Conservation (phyloP, 371 early-diverging fungal genomes). For the Haplosporangium sp. region DNA sequence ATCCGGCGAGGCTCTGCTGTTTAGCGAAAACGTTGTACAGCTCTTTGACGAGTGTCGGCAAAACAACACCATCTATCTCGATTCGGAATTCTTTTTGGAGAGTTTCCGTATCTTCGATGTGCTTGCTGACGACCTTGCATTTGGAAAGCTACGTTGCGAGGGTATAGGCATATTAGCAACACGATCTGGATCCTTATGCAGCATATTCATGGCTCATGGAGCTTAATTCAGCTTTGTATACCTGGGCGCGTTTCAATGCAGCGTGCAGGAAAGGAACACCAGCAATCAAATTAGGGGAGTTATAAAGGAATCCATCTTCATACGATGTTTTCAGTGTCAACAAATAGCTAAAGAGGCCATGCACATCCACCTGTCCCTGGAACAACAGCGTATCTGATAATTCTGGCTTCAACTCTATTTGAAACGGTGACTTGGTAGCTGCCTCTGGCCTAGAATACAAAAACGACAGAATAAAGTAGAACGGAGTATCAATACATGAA, state of each 20-base stretch:
- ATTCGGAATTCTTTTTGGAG: conserved; percentile 39
- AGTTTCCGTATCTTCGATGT: conserved; percentile 26
- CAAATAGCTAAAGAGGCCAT: conserved; percentile 40
- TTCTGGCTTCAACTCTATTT: conserved; percentile 5
- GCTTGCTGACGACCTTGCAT: conserved; percentile 30
- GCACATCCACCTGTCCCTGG: conserved; percentile 30
- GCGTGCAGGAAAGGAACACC: conserved; percentile 41
- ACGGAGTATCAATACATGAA: neutral
- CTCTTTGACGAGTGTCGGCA: conserved; percentile 25
- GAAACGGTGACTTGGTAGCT: neutral
- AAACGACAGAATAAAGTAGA: neutral
- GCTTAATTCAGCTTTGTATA: neutral
- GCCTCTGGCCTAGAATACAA: neutral
- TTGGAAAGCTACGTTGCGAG: conserved; percentile 30
- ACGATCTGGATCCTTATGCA: neutral
- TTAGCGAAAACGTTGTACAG: conserved; percentile 9
- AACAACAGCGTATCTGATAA: conserved; percentile 36
- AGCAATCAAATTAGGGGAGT: conserved; percentile 40
- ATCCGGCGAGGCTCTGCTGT: conserved; percentile 23
- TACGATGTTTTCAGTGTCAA: conserved; percentile 30
- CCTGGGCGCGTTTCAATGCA: conserved; percentile 38
- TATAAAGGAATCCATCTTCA: conserved; percentile 44
- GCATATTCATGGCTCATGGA: neutral
- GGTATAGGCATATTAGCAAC: neutral
- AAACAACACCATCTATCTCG: conserved; percentile 36